Conservation (phyloP, 176 grass and related monocot species). For the Carex parvula region DNA sequence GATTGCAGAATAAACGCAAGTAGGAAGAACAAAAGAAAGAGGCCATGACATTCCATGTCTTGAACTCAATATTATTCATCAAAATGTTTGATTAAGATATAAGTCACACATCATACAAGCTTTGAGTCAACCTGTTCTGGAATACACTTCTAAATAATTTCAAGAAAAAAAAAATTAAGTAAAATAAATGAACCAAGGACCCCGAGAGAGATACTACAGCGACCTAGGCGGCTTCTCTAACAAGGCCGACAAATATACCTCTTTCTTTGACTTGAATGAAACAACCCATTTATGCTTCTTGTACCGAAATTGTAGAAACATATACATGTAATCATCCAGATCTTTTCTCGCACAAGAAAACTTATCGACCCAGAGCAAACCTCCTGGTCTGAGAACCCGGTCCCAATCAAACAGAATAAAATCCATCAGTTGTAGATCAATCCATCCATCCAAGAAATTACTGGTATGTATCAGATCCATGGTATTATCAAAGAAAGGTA, state of each 20-base stretch:
- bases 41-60: background rate
- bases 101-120: background rate
- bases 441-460: constrained; percentile 69
- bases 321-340: constrained; percentile 98
- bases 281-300: constrained; percentile 94
- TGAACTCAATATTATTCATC: background rate
- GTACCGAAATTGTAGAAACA: constrained; percentile 96
- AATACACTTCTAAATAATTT: constrained; percentile 11
- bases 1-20: background rate
- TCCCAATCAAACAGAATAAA: constrained; percentile 97
- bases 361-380: constrained; percentile 83
- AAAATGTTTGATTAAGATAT: background rate
- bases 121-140: constrained; percentile 9
- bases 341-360: constrained; percentile 70
- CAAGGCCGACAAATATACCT: constrained; percentile 84
- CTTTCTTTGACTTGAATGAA: constrained; percentile 94
- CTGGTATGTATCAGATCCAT: constrained; percentile 83
- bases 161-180: background rate
- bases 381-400: constrained; percentile 73
- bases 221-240: constrained; percentile 78
- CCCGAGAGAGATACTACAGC: background rate
- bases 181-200: background rate
- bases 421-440: constrained; percentile 79
- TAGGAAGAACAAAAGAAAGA: background rate
- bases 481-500: constrained; percentile 91